A percentile compares a stretch with the other conserved stretches of the same genome.
Conservation (phyloP, 805 yeast species). For the Scheffersomyces coipomensis region DNA sequence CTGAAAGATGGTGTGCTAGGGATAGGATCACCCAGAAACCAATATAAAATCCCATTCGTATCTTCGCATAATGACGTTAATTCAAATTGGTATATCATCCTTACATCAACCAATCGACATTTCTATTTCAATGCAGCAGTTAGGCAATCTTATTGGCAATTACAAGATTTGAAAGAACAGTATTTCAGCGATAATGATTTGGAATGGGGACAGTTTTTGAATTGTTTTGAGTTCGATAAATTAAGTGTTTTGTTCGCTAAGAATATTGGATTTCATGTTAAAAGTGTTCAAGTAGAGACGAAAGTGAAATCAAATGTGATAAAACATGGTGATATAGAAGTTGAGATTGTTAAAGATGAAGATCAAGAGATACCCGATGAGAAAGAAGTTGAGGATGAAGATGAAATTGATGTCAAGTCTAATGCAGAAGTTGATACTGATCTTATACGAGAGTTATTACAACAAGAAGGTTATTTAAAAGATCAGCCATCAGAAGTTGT, state of each 20-base stretch:
- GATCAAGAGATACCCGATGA: constrained; percentile 4
- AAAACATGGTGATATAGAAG: constrained; percentile 2
- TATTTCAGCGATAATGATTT: constrained; percentile 9
- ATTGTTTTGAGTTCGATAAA: constrained; percentile 26
- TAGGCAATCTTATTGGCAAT: constrained; percentile 31
- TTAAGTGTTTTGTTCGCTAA: constrained; percentile 27
- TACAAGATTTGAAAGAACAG: constrained; percentile 18
- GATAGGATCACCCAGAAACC: too few relatives aligned
- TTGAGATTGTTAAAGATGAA: constrained; percentile 7
- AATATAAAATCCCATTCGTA: constrained; percentile 16
- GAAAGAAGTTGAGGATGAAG: constrained; percentile 1
- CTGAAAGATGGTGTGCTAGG: too few relatives aligned
- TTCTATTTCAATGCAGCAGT: constrained; percentile 26
- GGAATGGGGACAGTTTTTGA: constrained; percentile 10
- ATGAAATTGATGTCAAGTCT: constrained; percentile 4
- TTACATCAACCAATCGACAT: constrained; percentile 24
- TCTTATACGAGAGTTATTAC: constrained; percentile 13
- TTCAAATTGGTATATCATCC: constrained; percentile 24
- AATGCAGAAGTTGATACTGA: constrained; percentile 8
- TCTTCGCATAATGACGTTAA: constrained; percentile 1
- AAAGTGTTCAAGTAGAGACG: too few relatives aligned
- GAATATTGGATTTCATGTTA: constrained; percentile 17
- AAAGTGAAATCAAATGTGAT: too few relatives aligned
- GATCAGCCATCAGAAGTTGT: constrained; percentile 1
- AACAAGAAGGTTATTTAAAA: constrained; percentile 16